phyloP scores from a whole-genome alignment of 495 filamentous ascomycete genomes.

The Friedmanniomyces simplex region DNA sequence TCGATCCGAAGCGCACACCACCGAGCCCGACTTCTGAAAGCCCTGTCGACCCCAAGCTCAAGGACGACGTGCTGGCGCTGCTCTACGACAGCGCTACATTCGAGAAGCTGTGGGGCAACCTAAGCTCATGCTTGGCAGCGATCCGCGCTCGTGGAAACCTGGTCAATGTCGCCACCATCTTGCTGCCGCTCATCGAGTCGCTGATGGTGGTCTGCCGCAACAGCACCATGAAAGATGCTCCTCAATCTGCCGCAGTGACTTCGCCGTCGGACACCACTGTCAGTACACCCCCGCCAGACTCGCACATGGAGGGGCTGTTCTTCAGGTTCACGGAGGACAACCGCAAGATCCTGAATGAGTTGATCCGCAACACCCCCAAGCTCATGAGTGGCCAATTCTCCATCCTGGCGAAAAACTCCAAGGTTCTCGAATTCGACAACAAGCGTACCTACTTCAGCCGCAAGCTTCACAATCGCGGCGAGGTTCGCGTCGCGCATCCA shows the following conservation, averaged over 20 bases:
- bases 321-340: slow-evolving; percentile 98
- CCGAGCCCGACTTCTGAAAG: slow-evolving; percentile 22
- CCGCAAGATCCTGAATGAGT: slow-evolving; percentile 94
- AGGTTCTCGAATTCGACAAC: slow-evolving; percentile 98
- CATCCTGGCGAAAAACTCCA: slow-evolving; percentile 92
- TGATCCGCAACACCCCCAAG: slow-evolving; percentile 91
- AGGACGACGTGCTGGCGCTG: slow-evolving; percentile 72
- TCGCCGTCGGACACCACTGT: slow-evolving; percentile 27
- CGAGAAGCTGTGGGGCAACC: slow-evolving; percentile 76
- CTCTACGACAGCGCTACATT: slow-evolving; percentile 90
- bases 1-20: slow-evolving; percentile 47
- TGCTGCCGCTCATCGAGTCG: slow-evolving; percentile 86
- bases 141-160: slow-evolving; percentile 88
- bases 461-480: slow-evolving; percentile 68
- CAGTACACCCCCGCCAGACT: slow-evolving; percentile 67
- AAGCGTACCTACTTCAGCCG: slow-evolving; percentile 99
- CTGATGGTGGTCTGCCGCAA: slow-evolving; percentile 99
- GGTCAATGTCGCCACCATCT: slow-evolving; percentile 91
- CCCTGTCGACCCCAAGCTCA: slow-evolving; percentile 41
- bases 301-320: slow-evolving; percentile 80
- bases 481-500: slow-evolving; percentile 55
- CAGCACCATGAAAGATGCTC: slow-evolving; percentile 59
- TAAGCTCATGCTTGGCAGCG: slow-evolving; percentile 81
- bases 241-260: slow-evolving; percentile 51
- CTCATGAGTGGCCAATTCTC: slow-evolving; percentile 98